Conservation (phyloP, 257 asterid genomes). For the Hygrophila difformis region DNA sequence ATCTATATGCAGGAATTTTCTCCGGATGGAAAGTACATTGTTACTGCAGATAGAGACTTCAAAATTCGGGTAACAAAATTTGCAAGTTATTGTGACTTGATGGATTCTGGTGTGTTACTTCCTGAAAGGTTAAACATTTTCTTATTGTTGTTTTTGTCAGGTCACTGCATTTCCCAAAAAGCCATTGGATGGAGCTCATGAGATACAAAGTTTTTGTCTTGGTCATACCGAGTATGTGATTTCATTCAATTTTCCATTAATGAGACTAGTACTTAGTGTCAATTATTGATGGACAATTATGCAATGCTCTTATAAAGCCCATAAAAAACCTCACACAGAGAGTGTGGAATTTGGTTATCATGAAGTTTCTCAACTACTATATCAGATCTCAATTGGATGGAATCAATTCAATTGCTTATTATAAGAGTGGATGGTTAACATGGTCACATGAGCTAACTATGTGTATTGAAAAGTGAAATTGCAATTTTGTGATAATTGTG, state of each 20-base stretch:
- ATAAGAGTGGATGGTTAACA: too few relatives aligned
- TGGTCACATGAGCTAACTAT: too few relatives aligned
- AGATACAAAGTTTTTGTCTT: constrained; percentile 85
- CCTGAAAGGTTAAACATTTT: background rate
- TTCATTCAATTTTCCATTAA: constrained; percentile 10
- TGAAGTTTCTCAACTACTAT: too few relatives aligned
- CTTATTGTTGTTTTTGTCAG: constrained; percentile 34
- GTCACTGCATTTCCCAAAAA: constrained; percentile 69
- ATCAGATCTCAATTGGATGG: too few relatives aligned
- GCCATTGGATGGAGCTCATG: constrained; percentile 78
- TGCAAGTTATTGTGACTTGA: constrained; percentile 1
- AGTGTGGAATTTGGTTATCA: too few relatives aligned
- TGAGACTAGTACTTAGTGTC: too few relatives aligned
- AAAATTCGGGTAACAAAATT: constrained; percentile 70
- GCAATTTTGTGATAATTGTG: too few relatives aligned
- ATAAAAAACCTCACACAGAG: too few relatives aligned
- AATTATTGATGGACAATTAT: too few relatives aligned
- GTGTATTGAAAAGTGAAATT: too few relatives aligned
- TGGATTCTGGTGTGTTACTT: constrained; percentile 1
- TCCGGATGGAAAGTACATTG: constrained; percentile 47
- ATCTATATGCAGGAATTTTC: constrained; percentile 79
- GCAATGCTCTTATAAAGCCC: too few relatives aligned
- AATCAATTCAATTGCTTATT: too few relatives aligned
- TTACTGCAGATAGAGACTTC: constrained; percentile 91
- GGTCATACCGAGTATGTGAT: constrained; percentile 95